Percentiles rank a stretch among this genome's conserved stretches.
Evolutionary conservation across 1,284 basidiomycete genomes (phyloP).

Genomic region (Heterobasidion parviporum): DNA sequence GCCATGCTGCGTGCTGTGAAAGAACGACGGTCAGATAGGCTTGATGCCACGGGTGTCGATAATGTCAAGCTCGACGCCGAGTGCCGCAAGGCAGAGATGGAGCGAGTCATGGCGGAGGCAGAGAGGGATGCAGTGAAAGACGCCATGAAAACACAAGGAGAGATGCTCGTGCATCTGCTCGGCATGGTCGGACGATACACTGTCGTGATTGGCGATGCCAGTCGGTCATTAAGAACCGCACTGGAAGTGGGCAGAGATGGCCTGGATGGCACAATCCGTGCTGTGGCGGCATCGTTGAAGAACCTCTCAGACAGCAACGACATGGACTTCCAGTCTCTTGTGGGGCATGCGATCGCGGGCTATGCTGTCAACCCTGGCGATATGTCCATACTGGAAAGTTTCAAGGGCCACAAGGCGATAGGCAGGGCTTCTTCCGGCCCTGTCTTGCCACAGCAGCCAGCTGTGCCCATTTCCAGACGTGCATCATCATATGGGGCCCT

Average conservation of each 20-base stretch:
- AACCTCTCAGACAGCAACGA: slow-evolving; percentile 61
- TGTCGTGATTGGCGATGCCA: slow-evolving; percentile 63
- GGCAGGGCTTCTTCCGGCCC: slow-evolving; percentile 33
- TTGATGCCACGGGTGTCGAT: slow-evolving; percentile 68
- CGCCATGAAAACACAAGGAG: slow-evolving; percentile 58
- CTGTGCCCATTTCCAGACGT: slow-evolving; percentile 31
- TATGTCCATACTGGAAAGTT: slow-evolving; percentile 34
- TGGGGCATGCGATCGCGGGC: slow-evolving; percentile 55
- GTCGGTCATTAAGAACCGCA: slow-evolving; percentile 40
- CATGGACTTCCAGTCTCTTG: slow-evolving; percentile 50
- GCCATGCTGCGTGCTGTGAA: slow-evolving; percentile 75
- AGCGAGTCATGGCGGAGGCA: slow-evolving; percentile 60
- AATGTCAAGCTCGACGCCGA: slow-evolving; percentile 69
- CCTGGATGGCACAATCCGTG: slow-evolving; percentile 29
- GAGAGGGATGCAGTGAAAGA: slow-evolving; percentile 62
- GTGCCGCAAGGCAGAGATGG: slow-evolving; percentile 65
- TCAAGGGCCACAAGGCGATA: slow-evolving; percentile 30
- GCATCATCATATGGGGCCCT: slow-evolving; percentile 41
- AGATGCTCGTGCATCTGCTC: slow-evolving; percentile 61
- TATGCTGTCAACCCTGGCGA: slow-evolving; percentile 34
- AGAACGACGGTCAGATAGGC: slow-evolving; percentile 69
- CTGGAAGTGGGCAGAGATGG: slow-evolving; percentile 34
- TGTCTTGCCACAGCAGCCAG: slow-evolving; percentile 28
- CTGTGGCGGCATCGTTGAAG: slow-evolving; percentile 41
- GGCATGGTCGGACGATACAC: slow-evolving; percentile 79